These are phyloP conservation scores for Mortierella claussenii DNA, from an alignment of 192 early-diverging fungal genomes.

Conservation along the genomic window DNA sequence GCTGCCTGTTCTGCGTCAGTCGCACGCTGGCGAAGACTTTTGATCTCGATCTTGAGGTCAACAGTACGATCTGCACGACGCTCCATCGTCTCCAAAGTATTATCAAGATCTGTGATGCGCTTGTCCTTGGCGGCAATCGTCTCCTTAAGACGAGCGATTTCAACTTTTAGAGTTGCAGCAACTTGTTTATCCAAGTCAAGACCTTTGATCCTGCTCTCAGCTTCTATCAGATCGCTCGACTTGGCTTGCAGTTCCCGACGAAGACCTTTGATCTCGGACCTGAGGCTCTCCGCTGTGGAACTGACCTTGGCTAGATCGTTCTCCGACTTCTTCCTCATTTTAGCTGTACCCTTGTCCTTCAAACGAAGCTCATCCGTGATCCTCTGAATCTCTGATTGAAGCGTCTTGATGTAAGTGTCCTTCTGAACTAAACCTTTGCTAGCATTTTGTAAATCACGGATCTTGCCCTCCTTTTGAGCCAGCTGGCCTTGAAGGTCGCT, in stretches of 20 bases:
- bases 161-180: conserved; percentile 13
- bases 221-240: neutral
- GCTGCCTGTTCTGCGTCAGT: neutral
- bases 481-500: neutral
- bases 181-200: conserved; percentile 13
- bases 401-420: conserved; percentile 9
- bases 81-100: conserved; percentile 8
- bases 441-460: neutral
- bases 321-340: conserved; percentile 10
- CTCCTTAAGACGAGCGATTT: conserved; percentile 27
- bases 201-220: conserved; percentile 3
- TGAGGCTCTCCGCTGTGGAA: conserved; percentile 24
- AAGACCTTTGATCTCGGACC: conserved; percentile 22
- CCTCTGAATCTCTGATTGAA: conserved; percentile 12
- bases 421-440: neutral
- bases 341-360: neutral
- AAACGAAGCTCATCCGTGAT: conserved; percentile 9
- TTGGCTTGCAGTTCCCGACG: conserved; percentile 17
- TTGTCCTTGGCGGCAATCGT: conserved; percentile 16
- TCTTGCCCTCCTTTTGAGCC: neutral
- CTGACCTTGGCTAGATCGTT: conserved; percentile 20
- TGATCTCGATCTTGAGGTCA: too few relatives aligned
- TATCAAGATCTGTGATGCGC: conserved; percentile 11
- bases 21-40: too few relatives aligned
- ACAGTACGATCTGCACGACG: too few relatives aligned